Percentiles rank a stretch among this genome's conserved stretches.
These are phyloP conservation scores for Trichosphaerium sp. DNA, from an alignment of 78 protist genomes.

Conservation along the genomic window DNA sequence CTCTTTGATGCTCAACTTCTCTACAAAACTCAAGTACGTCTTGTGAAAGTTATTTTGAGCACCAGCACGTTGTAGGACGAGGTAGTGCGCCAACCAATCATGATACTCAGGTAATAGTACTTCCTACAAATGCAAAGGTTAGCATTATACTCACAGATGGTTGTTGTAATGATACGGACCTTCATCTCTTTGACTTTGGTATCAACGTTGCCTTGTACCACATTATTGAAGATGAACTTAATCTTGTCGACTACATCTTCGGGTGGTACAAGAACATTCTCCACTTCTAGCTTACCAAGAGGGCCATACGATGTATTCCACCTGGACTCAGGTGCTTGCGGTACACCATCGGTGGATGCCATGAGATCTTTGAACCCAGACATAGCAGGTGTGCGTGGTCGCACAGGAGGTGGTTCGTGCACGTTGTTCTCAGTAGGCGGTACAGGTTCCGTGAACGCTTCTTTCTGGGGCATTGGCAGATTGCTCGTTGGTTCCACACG, in stretches of 20 bases:
- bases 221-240: conserved; percentile 85
- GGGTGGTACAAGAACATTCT: conserved; percentile 3
- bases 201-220: conserved; percentile 51
- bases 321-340: no score
- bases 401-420: background rate
- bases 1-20: conserved; percentile 72
- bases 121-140: no score
- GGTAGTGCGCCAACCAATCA: conserved; percentile 67
- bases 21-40: conserved; percentile 47
- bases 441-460: no score
- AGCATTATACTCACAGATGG: no score
- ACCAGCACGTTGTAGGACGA: conserved; percentile 73
- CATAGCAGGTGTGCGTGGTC: background rate
- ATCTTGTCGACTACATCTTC: conserved; percentile 65
- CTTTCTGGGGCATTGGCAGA: no score
- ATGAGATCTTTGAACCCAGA: no score
- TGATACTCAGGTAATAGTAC: conserved; percentile 12
- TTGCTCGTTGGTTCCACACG: no score
- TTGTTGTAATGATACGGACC: no score
- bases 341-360: no score
- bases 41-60: conserved; percentile 66
- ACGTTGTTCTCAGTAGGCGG: no score
- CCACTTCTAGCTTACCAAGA: conserved; percentile 10
- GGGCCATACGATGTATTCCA: background rate
- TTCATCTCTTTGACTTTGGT: conserved; percentile 41